phyloP scores from a whole-genome alignment of 305 asterid species.

The Fraxinus nigra region DNA sequence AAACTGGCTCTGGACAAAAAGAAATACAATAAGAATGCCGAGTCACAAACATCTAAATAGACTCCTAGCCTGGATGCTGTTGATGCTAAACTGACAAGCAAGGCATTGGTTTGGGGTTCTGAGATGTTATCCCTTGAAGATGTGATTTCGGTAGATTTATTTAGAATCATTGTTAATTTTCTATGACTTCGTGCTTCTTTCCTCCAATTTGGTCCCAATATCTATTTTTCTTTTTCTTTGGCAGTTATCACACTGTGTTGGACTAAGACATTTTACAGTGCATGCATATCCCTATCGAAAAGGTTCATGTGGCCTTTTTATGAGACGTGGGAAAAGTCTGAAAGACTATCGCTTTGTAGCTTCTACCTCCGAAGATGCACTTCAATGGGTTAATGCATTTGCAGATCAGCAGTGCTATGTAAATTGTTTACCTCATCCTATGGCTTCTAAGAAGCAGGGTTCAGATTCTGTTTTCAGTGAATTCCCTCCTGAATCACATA shows the following conservation, averaged over 20 bases:
- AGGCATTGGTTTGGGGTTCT: slow-evolving; percentile 83
- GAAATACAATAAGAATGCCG: slow-evolving; percentile 45
- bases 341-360: slow-evolving; percentile 83
- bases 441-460: slow-evolving; percentile 72
- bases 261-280: slow-evolving; percentile 85
- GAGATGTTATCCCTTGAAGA: slow-evolving; percentile 66
- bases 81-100: slow-evolving; percentile 87
- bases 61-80: slow-evolving; percentile 47
- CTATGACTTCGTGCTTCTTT: slow-evolving; percentile 13
- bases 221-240: slow-evolving; percentile 17
- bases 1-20: slow-evolving; percentile 67
- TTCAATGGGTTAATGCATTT: slow-evolving; percentile 91
- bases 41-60: slow-evolving; percentile 49
- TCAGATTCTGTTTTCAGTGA: slow-evolving; percentile 58
- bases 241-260: slow-evolving; percentile 89
- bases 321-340: slow-evolving; percentile 61
- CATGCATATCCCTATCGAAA: slow-evolving; percentile 78
- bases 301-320: slow-evolving; percentile 53
- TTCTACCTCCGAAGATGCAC: slow-evolving; percentile 74
- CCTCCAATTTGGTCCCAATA: slow-evolving; percentile 21
- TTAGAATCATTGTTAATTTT: neutral
- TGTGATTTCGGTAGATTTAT: slow-evolving; percentile 69
- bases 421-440: slow-evolving; percentile 88
- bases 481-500: slow-evolving; percentile 74
- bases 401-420: slow-evolving; percentile 97